Evolutionary conservation across 768 basidiomycete species (phyloP).

Genomic region (Amanita phalloides): DNA sequence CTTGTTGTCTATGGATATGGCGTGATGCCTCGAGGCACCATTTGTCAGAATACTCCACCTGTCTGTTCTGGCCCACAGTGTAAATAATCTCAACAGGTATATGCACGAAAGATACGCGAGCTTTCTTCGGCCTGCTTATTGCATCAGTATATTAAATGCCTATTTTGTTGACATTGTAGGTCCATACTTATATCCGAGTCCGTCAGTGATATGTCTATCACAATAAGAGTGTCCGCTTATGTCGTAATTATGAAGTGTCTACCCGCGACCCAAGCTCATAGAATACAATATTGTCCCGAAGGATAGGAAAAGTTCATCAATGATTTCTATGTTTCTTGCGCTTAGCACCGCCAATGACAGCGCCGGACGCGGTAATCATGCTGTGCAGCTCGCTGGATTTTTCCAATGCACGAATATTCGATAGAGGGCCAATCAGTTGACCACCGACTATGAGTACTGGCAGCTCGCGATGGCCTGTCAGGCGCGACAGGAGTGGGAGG

Average conservation of each 20-base stretch:
- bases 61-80: background rate
- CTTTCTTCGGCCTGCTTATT: background rate
- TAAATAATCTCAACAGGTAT: background rate
- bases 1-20: background rate
- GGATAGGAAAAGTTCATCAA: background rate
- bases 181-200: background rate
- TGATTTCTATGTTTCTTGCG: conserved; percentile 39
- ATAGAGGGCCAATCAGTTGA: conserved; percentile 37
- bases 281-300: background rate
- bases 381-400: conserved; percentile 40
- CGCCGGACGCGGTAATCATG: conserved; percentile 45
- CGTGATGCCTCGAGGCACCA: background rate
- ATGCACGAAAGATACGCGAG: background rate
- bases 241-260: background rate
- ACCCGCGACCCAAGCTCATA: background rate
- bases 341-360: conserved; percentile 40
- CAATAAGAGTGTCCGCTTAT: background rate
- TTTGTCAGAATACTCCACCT: background rate
- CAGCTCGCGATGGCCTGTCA: conserved; percentile 43
- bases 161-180: background rate
- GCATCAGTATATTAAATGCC: background rate
- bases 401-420: conserved; percentile 39
- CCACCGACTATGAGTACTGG: conserved; percentile 68
- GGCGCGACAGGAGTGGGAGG: conserved; percentile 46
- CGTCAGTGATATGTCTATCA: background rate